Conservation (phyloP, 371 early-diverging fungal genomes). For the Apophysomyces ossiformis region DNA sequence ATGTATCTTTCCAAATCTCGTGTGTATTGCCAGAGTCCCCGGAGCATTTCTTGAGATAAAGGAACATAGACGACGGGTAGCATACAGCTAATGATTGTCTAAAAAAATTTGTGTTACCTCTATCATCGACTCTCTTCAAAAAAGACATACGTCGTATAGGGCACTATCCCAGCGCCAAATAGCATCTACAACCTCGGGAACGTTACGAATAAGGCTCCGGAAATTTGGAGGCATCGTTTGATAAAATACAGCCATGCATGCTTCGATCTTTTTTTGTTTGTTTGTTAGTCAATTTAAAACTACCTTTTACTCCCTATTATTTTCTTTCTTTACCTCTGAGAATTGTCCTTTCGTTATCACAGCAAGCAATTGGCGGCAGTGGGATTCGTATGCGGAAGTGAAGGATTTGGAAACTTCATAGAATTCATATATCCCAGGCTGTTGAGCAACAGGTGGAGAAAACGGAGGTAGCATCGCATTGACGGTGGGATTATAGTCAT, state of each 20-base stretch:
- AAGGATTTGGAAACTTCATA: background rate
- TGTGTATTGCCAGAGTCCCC: slow-evolving; percentile 45
- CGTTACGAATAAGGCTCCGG: slow-evolving; percentile 20
- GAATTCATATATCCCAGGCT: background rate
- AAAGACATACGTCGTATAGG: slow-evolving; percentile 51
- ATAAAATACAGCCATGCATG: slow-evolving; percentile 27
- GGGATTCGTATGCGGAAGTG: slow-evolving; percentile 13
- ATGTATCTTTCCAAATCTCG: slow-evolving; percentile 44
- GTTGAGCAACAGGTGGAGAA: background rate
- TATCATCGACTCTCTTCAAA: background rate
- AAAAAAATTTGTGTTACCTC: background rate
- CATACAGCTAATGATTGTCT: slow-evolving; percentile 45
- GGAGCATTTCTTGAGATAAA: slow-evolving; percentile 35
- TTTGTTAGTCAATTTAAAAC: no score
- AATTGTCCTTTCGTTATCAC: slow-evolving; percentile 16
- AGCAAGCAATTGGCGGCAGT: slow-evolving; percentile 21
- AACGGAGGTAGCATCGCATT: background rate
- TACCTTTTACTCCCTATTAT: background rate
- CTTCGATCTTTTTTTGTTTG: slow-evolving; percentile 10
- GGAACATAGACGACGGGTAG: slow-evolving; percentile 43
- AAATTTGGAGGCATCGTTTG: slow-evolving; percentile 26
- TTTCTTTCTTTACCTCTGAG: background rate
- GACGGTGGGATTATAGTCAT: background rate
- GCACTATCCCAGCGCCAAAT: slow-evolving; percentile 62
- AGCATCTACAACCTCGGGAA: slow-evolving; percentile 43